A percentile compares a stretch with the other conserved stretches of the same genome.
These are phyloP conservation scores for Coniochaeta sp. DNA, from an alignment of 2,329 filamentous ascomycete genomes.

Conservation along the genomic window DNA sequence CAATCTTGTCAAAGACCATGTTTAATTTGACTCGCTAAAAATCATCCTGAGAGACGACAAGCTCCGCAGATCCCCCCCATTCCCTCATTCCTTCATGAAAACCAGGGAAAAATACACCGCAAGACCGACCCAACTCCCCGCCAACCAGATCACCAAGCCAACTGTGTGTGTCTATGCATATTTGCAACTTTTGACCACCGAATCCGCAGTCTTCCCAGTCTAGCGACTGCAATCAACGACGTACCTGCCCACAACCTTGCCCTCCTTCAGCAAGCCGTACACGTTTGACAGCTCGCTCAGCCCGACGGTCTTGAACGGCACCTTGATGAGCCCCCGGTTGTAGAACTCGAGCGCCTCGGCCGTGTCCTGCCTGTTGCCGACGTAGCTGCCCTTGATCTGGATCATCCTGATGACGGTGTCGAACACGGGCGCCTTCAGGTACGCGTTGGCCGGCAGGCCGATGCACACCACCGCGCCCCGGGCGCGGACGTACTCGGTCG, in stretches of 20 bases:
- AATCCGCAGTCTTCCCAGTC: conserved; percentile 5
- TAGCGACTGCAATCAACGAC: conserved; percentile 69
- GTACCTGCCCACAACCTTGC: conserved; percentile 70
- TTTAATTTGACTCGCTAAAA: neutral
- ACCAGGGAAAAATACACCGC: too few relatives aligned
- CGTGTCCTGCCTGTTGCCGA: conserved; percentile 84
- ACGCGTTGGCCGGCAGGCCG: conserved; percentile 75
- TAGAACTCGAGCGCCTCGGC: conserved; percentile 90
- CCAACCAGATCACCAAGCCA: neutral
- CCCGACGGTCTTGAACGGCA: conserved; percentile 78
- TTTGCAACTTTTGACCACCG: neutral
- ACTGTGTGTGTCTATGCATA: neutral
- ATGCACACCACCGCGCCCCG: conserved; percentile 82
- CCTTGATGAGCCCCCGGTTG: conserved; percentile 73
- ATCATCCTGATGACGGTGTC: conserved; percentile 86
- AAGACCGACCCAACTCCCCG: too few relatives aligned
- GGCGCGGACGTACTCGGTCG: conserved; percentile 77
- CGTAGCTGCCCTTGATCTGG: conserved; percentile 85
- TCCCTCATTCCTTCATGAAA: too few relatives aligned
- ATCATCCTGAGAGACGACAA: neutral
- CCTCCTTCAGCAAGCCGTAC: conserved; percentile 67
- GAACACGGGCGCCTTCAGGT: conserved; percentile 78
- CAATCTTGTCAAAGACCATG: neutral
- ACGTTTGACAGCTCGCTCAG: conserved; percentile 72
- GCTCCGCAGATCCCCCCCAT: too few relatives aligned